phyloP scores from a whole-genome alignment of 2,329 filamentous ascomycete species.

The Alternaria burnsii region DNA sequence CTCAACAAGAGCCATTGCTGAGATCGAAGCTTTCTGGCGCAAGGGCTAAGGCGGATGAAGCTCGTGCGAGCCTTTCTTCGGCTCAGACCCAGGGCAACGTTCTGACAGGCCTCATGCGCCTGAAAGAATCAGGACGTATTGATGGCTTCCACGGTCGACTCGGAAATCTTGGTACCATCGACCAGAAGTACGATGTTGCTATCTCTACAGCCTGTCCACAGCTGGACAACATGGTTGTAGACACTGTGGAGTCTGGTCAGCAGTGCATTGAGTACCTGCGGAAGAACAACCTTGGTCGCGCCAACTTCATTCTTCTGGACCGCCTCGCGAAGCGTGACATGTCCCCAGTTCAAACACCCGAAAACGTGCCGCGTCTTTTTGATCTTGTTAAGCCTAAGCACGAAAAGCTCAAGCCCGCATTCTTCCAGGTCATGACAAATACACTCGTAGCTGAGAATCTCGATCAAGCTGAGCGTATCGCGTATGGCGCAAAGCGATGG shows the following conservation, averaged over 20 bases:
- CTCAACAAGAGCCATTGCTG: slow-evolving; percentile 80
- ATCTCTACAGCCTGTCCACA: slow-evolving; percentile 94
- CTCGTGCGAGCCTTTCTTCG: slow-evolving; percentile 85
- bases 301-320: slow-evolving; percentile 96
- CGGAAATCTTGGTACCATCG: slow-evolving; percentile 92
- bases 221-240: slow-evolving; percentile 95
- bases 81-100: slow-evolving; percentile 95
- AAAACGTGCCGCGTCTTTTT: slow-evolving; percentile 90
- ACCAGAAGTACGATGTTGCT: slow-evolving; percentile 94
- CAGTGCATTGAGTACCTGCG: slow-evolving; percentile 97
- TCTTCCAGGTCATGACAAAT: slow-evolving; percentile 94
- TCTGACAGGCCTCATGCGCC: slow-evolving; percentile 86
- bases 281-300: slow-evolving; percentile 95
- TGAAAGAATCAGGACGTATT: slow-evolving; percentile 95
- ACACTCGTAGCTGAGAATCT: slow-evolving; percentile 92
- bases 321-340: slow-evolving; percentile 82
- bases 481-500: slow-evolving; percentile 93
- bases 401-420: slow-evolving; percentile 85
- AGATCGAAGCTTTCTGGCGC: slow-evolving; percentile 86
- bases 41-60: slow-evolving; percentile 95
- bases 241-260: slow-evolving; percentile 93
- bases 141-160: slow-evolving; percentile 96
- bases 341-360: slow-evolving; percentile 83
- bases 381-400: slow-evolving; percentile 91
- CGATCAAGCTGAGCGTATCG: slow-evolving; percentile 95